Evolutionary conservation across 352 stramenopile species (phyloP), one percentile per base, ranked within the genome.

Genomic region (Globisporangium sylvaticum): DNA sequence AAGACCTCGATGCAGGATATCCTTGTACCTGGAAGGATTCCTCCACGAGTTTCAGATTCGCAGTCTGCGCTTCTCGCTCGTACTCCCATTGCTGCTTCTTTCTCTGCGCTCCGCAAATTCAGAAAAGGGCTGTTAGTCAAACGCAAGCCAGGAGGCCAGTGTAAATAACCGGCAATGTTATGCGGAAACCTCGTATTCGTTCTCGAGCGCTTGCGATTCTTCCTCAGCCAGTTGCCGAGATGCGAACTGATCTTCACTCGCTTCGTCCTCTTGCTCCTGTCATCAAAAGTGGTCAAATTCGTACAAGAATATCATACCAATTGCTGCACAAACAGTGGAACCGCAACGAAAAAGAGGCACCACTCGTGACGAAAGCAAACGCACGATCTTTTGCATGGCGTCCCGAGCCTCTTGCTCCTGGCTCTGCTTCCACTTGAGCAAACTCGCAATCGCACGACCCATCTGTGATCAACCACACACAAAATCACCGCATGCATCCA

Each of bases 401-500:
- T 70, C 52, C 9, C 77, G 68, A 0, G 66, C 80, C 39, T 65
- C 46, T 3, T 71, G 52, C n/a, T 77, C 32, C 14, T 82, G 77
- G 1, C 50, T 6, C 5, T 76, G 44, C 68, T 77, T 84, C 81
- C 81, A 89, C 7, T 58, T 37, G 39, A 64, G 60, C 9, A 89
- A 58, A 8, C 75, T 62, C 9, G 76, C 65, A 32, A 89, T 87
- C 29, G 72, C 68, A 63, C 71, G 72, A 39, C 50, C 77, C 75
- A 89, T 87, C 81, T 87, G 15, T 7, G 18, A 15, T 1, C 29
- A 62, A 15, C 12, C 15, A 42, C n/a, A 55, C 3, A 10, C 29
- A 29, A 2, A 15, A 20, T n/a, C n/a, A n/a, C 34, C 3, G 7
- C 14, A 25, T 24, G 5, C 14, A n/a, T 46, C 4, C 4, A 8